These are phyloP conservation scores for Galerina sulciceps DNA, from an alignment of 768 basidiomycete genomes.

Conservation along the genomic window DNA sequence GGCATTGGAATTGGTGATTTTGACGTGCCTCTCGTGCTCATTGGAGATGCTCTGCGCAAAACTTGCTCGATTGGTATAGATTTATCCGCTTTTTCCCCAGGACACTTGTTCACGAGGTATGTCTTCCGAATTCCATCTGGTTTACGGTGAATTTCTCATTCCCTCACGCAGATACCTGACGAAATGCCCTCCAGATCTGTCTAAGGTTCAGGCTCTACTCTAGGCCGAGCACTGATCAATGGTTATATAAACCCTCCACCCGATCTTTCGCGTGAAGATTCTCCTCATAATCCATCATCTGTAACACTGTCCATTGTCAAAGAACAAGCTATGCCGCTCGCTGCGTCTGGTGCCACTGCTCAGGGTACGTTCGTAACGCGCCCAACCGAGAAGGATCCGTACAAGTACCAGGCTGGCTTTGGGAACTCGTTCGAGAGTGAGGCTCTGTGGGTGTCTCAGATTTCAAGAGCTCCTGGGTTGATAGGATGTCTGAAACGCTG, in stretches of 20 bases:
- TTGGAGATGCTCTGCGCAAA: conserved; percentile 12
- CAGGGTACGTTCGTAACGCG: conserved; percentile 38
- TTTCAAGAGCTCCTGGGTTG: neutral
- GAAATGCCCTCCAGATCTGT: no score
- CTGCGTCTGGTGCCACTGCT: conserved; percentile 42
- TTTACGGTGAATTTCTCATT: neutral
- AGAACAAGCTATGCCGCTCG: conserved; percentile 24
- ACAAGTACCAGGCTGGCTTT: conserved; percentile 61
- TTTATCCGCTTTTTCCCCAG: conserved; percentile 2
- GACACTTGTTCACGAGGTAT: conserved; percentile 15
- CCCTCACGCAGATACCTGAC: neutral
- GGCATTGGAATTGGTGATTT: neutral
- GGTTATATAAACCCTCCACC: no score
- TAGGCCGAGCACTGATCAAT: no score
- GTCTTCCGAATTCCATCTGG: conserved; percentile 11
- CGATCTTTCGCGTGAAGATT: neutral
- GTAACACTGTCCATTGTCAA: neutral
- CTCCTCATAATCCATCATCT: neutral
- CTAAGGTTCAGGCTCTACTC: no score
- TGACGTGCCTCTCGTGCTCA: neutral
- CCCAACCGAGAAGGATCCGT: conserved; percentile 51
- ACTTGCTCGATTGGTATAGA: conserved; percentile 15
- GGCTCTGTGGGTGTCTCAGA: conserved; percentile 45
- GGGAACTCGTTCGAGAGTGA: conserved; percentile 62
- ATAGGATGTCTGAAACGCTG: neutral